Base-by-base conservation (phyloP, 257 asterid genomes). In the Penstemon barbatus region DNA sequence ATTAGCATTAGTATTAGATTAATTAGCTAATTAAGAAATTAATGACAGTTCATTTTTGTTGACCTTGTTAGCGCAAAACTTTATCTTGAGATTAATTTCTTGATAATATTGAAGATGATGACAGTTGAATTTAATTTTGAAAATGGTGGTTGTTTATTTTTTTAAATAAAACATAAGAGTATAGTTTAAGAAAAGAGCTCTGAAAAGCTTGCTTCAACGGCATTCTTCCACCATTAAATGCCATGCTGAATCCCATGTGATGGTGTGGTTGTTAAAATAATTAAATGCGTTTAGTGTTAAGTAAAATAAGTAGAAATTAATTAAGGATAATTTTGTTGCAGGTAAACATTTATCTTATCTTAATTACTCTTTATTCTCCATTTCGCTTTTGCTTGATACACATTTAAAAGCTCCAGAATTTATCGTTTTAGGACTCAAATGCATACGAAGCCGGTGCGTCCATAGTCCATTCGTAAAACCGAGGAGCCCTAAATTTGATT, bases 201-300 rank as follows among this genome's bases (percentile, higher is more conserved):
- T 41, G 39, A 11, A 43, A 12, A 44, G 59, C 12, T 76, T 61
- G 68, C 70, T 66, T 70, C 79, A 63, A 43, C 56, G 71, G 69
- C 54, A 49, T 49, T 49, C 18, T 49, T 38, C 33, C 1, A 13
- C 68, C 38, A 50, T 58, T 13, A 58, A 25, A 70, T 70, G 75
- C 51, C 51, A 46, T 75, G 57, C 59, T 55, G 57, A 64, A 70
- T 57, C 63, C 61, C 72, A 58, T 57, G 65, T 59, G 52, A 52
- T 52, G 43, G 25, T 36, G 51, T 3, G 2, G 10, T 33, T 7
- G n/a, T 54, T 25, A 0, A 15, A 15, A 15, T 15, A 15, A 15
- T 15, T 25, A 25, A 25, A 1, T 25, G 33, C 33, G 33, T 2
- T 25, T 25, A 25, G 33, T 25, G 33, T 25, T 25, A 25, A 25